Evolutionary conservation across 306 rosid species (phyloP).

Genomic region (Echinosophora koreensis): DNA sequence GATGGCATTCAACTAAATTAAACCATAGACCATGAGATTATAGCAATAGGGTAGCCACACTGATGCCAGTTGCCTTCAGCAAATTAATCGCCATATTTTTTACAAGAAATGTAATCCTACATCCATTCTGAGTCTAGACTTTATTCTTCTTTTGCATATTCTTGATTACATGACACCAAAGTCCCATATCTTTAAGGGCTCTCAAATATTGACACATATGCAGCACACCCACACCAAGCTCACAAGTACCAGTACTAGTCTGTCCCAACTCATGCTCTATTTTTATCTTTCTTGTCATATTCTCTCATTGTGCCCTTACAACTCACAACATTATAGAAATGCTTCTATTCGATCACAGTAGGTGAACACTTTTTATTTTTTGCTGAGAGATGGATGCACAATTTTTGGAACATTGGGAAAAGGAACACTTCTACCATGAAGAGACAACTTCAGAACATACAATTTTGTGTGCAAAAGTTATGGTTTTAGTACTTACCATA

Average conservation of each 20-base stretch:
- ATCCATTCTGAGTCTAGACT: slow-evolving; percentile 11
- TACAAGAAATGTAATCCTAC: slow-evolving; percentile 27
- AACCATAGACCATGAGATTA: background rate
- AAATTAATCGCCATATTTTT: slow-evolving; percentile 24
- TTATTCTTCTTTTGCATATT: background rate
- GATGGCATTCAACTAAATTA: background rate
- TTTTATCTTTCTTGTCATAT: background rate
- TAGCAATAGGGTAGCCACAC: background rate
- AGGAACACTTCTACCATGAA: slow-evolving; percentile 36
- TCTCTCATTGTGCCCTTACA: background rate
- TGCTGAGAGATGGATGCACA: background rate
- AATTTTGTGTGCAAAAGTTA: background rate
- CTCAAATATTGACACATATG: background rate
- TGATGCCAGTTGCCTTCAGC: background rate
- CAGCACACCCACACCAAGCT: background rate
- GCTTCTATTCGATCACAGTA: background rate
- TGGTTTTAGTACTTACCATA: slow-evolving; percentile 56
- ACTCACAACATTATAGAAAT: background rate
- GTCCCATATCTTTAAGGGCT: background rate
- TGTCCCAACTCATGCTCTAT: background rate
- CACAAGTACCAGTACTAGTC: background rate
- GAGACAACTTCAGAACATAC: slow-evolving; percentile 21
- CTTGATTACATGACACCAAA: background rate
- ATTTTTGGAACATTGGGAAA: slow-evolving; percentile 3
- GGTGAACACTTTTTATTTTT: background rate